Conservation (phyloP, 768 basidiomycete species). For the Hemileccinum rubropunctum region DNA sequence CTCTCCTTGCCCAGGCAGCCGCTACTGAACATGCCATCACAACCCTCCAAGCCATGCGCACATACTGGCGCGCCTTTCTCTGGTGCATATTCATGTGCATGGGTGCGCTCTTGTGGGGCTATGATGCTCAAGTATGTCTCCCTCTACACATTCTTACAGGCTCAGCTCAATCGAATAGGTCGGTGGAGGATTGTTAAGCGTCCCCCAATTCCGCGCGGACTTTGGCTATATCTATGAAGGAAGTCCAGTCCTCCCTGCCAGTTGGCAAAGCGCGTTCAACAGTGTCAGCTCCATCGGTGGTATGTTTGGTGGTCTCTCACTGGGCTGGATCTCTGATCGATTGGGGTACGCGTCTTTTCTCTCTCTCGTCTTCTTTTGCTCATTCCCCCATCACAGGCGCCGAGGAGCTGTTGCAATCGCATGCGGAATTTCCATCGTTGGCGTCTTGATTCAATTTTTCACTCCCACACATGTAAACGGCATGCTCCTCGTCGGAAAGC, state of each 20-base stretch:
- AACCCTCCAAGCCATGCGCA: slow-evolving; percentile 18
- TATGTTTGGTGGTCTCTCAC: slow-evolving; percentile 25
- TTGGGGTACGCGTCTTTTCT: slow-evolving; percentile 11
- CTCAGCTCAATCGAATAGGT: slow-evolving; percentile 7
- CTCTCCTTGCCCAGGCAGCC: slow-evolving; percentile 22
- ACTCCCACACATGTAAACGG: slow-evolving; percentile 20
- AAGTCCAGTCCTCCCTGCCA: slow-evolving; percentile 19
- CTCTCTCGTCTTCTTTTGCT: neutral
- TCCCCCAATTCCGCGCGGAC: slow-evolving; percentile 26
- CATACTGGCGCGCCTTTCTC: slow-evolving; percentile 22
- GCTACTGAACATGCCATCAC: slow-evolving; percentile 20
- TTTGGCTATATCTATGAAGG: slow-evolving; percentile 16
- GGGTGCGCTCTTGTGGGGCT: slow-evolving; percentile 26
- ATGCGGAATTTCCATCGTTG: slow-evolving; percentile 20
- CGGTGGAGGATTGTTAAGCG: slow-evolving; percentile 18
- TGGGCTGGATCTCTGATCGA: slow-evolving; percentile 22
- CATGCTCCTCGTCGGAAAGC: slow-evolving; percentile 23
- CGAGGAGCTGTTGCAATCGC: slow-evolving; percentile 24
- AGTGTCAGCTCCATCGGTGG: slow-evolving; percentile 23
- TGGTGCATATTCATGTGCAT: slow-evolving; percentile 28
- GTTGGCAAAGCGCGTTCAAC: slow-evolving; percentile 29
- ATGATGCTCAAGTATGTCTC: slow-evolving; percentile 21
- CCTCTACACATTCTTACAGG: neutral
- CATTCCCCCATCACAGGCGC: slow-evolving; percentile 6
- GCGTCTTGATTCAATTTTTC: slow-evolving; percentile 22